Percentiles rank a stretch among this genome's conserved stretches.
Conservation (phyloP, 1,284 basidiomycete genomes). For the Peniophora sp. region DNA sequence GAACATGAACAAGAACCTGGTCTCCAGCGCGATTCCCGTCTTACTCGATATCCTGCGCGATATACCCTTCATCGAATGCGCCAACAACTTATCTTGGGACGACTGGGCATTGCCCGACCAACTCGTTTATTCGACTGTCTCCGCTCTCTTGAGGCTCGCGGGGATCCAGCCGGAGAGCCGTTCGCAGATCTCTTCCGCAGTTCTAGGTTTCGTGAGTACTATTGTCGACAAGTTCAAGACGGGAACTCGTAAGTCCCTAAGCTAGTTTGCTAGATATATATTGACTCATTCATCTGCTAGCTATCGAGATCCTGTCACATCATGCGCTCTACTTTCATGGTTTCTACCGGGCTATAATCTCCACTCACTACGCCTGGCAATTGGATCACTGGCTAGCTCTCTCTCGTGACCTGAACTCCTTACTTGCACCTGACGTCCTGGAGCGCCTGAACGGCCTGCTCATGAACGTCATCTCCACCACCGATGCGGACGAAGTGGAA, state of each 20-base stretch:
- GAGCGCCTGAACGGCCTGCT: slow-evolving; percentile 64
- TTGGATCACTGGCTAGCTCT: slow-evolving; percentile 58
- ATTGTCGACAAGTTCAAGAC: slow-evolving; percentile 48
- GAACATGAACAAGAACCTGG: slow-evolving; percentile 49
- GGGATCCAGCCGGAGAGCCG: slow-evolving; percentile 41
- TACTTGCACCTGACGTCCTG: slow-evolving; percentile 55
- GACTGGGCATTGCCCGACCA: slow-evolving; percentile 82
- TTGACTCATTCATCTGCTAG: slow-evolving; percentile 27
- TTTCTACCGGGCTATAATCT: slow-evolving; percentile 78
- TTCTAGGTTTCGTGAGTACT: slow-evolving; percentile 53
- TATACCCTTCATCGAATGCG: slow-evolving; percentile 69
- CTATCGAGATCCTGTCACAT: slow-evolving; percentile 65
- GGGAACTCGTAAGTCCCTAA: slow-evolving; percentile 40
- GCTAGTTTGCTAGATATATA: not conserved
- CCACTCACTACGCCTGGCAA: slow-evolving; percentile 71
- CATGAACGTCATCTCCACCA: slow-evolving; percentile 49
- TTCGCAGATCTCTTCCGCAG: slow-evolving; percentile 41
- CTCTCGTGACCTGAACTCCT: slow-evolving; percentile 41
- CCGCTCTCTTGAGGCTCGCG: slow-evolving; percentile 65
- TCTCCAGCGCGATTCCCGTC: slow-evolving; percentile 41
- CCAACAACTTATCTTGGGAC: slow-evolving; percentile 68
- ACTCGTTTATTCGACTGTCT: slow-evolving; percentile 67
- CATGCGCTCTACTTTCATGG: slow-evolving; percentile 81
- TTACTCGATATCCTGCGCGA: slow-evolving; percentile 62
- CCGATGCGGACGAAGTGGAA: slow-evolving; percentile 42